Evolutionary conservation across 176 grass and related monocot species (phyloP).

Genomic region (Oryza rufipogon): DNA sequence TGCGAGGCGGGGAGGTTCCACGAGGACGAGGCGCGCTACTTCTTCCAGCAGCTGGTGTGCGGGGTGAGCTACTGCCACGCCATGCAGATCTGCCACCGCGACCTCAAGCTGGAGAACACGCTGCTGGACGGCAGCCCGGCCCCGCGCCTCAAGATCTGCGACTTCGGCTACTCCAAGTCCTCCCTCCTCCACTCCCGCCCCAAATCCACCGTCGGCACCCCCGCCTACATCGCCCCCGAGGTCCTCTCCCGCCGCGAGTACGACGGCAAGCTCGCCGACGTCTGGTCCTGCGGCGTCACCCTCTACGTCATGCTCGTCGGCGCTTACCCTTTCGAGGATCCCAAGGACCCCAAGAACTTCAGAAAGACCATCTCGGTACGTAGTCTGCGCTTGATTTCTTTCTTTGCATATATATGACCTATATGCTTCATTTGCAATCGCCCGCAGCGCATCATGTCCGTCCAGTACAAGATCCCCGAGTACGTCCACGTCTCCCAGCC

Average conservation of each 20-base stretch:
- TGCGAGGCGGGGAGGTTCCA: slow-evolving; percentile 81
- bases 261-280: slow-evolving; percentile 88
- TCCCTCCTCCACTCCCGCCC: slow-evolving; percentile 72
- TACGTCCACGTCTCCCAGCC: slow-evolving; percentile 79
- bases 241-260: slow-evolving; percentile 61
- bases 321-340: slow-evolving; percentile 84
- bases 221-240: slow-evolving; percentile 84
- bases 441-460: slow-evolving; percentile 54
- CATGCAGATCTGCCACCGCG: slow-evolving; percentile 88
- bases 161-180: slow-evolving; percentile 86
- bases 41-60: slow-evolving; percentile 96
- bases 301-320: slow-evolving; percentile 93
- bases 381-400: background rate
- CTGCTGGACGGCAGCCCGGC: slow-evolving; percentile 89
- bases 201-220: slow-evolving; percentile 74
- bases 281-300: slow-evolving; percentile 94
- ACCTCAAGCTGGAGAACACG: slow-evolving; percentile 95
- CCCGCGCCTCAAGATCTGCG: slow-evolving; percentile 86
- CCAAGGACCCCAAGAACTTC: slow-evolving; percentile 84
- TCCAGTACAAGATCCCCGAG: slow-evolving; percentile 82
- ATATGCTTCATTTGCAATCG: too few relatives aligned
- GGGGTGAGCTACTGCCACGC: slow-evolving; percentile 88
- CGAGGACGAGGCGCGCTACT: slow-evolving; percentile 86
- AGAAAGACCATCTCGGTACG: slow-evolving; percentile 58
- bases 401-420: background rate